Base-by-base conservation (phyloP, 2,329 filamentous ascomycete genomes). In the Diplodia corticola region DNA sequence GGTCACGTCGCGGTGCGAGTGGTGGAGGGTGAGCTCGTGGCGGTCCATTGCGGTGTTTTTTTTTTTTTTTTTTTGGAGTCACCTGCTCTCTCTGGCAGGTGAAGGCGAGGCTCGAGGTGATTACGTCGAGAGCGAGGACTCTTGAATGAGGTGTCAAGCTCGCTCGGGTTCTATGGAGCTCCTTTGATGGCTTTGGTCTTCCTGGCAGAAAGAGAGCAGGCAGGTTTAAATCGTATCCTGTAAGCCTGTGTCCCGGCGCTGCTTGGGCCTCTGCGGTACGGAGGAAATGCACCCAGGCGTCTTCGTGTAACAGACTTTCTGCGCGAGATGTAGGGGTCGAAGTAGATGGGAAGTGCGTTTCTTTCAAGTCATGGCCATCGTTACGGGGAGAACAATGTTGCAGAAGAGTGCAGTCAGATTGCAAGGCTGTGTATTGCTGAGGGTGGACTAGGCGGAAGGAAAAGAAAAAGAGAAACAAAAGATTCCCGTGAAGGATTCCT, bases 1-100 rank as follows among this genome's bases (percentile, higher is more conserved):
- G 26, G 30, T 26, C 24, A 50, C 48, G 13, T 65, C 51, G 51
- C 63, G 63, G 44, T 37, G 63, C 10, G 53, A 10, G 40, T 65
- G 51, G 40, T 57, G 51, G 40, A 49, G 63, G 40, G 13, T 24
- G 44, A 63, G 59, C 9, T 30, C 55, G 17, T n/a, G n/a, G 55
- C n/a, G 37, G 55, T 30, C 55, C 55, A 59, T 59, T 37, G 28
- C 22, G 22, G 17, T 15, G 7, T 20, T 44, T 20, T 5, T 3
- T 7, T 5, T n/a, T 17, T 17, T 40, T 15, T 44, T 12, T 44
- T 5, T 44, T 17, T 17, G 17, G 49, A 26, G 48, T 26, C 6
- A 15, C 24, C 1, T 53, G 13, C 1, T 20, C 26, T 13, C 2
- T n/a, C n/a, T n/a, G n/a, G n/a, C n/a, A n/a, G n/a, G n/a, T n/a